Conservation (phyloP, 1,284 basidiomycete species). For the Ceratobasidium papillatum region DNA sequence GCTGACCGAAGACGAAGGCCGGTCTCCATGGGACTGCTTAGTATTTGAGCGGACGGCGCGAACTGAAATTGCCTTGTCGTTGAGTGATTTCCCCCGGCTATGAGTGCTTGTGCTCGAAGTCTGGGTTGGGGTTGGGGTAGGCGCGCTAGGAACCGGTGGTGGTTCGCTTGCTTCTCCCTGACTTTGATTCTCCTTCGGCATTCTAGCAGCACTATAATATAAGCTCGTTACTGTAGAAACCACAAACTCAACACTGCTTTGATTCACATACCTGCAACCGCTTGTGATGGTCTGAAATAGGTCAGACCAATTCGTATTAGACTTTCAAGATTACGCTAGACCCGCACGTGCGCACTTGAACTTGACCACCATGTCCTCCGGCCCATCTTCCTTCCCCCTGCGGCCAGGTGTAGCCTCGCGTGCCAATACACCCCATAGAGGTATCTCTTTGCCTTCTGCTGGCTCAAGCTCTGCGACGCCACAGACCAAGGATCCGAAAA, state of each 20-base stretch:
- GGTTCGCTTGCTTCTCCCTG: background rate
- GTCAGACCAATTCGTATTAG: background rate
- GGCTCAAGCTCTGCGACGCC: background rate
- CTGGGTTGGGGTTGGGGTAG: background rate
- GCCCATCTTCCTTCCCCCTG: conserved; percentile 27
- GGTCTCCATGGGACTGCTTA: conserved; percentile 1
- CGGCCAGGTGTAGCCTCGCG: conserved; percentile 24
- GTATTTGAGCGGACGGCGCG: conserved; percentile 10
- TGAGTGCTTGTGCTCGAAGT: background rate
- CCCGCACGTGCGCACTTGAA: conserved; percentile 12
- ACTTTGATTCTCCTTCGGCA: background rate
- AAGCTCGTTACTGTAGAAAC: conserved; percentile 21
- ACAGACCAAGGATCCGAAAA: conserved; percentile 55
- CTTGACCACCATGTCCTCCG: conserved; percentile 29
- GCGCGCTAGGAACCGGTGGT: background rate
- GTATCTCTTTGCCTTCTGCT: conserved; percentile 25
- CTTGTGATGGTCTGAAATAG: conserved; percentile 12
- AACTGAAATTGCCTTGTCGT: conserved; percentile 23
- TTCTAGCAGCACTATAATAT: background rate
- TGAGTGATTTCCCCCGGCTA: conserved; percentile 20
- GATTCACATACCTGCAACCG: conserved; percentile 3
- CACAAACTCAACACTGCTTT: background rate
- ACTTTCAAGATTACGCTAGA: background rate
- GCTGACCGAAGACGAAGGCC: conserved; percentile 15
- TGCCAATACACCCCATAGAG: conserved; percentile 27